Evolutionary conservation across 176 grass and related monocot species (phyloP).

Genomic region (Bromus sterilis): DNA sequence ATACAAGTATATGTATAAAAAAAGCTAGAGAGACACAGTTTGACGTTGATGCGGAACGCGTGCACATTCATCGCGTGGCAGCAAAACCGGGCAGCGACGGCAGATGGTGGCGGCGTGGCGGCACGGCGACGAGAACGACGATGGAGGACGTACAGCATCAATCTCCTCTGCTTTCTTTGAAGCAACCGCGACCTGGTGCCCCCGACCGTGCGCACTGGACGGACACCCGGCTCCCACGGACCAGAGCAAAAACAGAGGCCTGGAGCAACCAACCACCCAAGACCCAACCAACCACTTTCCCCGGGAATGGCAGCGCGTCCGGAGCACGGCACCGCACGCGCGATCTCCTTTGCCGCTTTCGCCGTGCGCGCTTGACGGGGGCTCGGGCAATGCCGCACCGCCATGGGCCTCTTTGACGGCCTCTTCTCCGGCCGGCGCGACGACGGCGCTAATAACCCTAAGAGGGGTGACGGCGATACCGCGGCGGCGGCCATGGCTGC

Average conservation of each 20-base stretch:
- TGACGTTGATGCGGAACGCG: no score
- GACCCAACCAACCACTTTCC: not conserved
- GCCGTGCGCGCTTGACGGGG: not conserved
- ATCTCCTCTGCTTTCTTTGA: not conserved
- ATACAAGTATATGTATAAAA: no score
- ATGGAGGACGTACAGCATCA: not conserved
- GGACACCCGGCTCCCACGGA: slow-evolving; percentile 1
- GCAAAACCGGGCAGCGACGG: not conserved
- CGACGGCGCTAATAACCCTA: no score
- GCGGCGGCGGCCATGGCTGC: not conserved
- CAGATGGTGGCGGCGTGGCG: not conserved
- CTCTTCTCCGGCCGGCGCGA: slow-evolving; percentile 22
- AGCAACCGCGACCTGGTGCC: slow-evolving; percentile 6
- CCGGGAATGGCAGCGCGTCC: not conserved
- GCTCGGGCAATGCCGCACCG: not conserved
- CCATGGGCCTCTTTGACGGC: slow-evolving; percentile 60
- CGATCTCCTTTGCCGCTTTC: not conserved
- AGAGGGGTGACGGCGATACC: no score
- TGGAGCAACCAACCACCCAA: not conserved
- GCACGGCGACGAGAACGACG: not conserved
- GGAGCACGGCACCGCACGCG: not conserved
- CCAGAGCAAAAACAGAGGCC: not conserved
- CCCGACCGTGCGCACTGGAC: not conserved
- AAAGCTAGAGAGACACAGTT: no score
- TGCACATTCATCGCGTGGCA: not conserved